These are phyloP conservation scores for Capsicum baccatum DNA, from an alignment of 257 asterid genomes.

Conservation along the genomic window DNA sequence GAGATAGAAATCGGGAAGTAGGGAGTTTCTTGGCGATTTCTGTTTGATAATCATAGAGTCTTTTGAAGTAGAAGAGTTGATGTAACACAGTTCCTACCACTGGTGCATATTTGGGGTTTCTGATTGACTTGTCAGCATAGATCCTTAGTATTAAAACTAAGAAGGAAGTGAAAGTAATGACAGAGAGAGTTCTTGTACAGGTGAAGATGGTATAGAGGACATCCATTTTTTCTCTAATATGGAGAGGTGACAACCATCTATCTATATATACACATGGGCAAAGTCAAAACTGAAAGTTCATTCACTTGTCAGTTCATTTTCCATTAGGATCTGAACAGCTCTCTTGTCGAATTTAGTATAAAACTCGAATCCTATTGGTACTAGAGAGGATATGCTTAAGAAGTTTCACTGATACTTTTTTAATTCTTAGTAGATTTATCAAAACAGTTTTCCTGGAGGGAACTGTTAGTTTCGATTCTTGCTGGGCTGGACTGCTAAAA, in stretches of 20 bases:
- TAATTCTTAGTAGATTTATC: not conserved
- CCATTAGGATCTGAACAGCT: not conserved
- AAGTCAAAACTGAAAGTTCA: not conserved
- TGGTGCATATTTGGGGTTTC: slow-evolving; percentile 51
- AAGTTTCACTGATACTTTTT: not conserved
- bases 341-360: not conserved
- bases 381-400: not conserved
- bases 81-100: slow-evolving; percentile 68
- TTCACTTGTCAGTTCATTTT: slow-evolving; percentile 13
- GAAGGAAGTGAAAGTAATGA: slow-evolving; percentile 35
- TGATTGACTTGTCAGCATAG: slow-evolving; percentile 52
- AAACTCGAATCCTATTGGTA: not conserved
- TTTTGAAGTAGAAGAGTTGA: slow-evolving; percentile 59
- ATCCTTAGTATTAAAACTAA: slow-evolving; percentile 41
- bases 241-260: not conserved
- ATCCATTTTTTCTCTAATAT: not conserved
- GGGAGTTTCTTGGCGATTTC: slow-evolving; percentile 42
- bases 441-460: not conserved
- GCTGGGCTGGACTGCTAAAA: not conserved
- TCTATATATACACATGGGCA: not conserved
- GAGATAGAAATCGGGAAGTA: slow-evolving; percentile 54
- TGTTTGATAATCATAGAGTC: slow-evolving; percentile 55
- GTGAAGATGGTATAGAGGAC: slow-evolving; percentile 30
- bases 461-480: not conserved
- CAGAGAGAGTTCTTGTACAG: slow-evolving; percentile 4